Conservation (phyloP, 2,329 filamentous ascomycete species). For the Alternaria hordeiaustralica region DNA sequence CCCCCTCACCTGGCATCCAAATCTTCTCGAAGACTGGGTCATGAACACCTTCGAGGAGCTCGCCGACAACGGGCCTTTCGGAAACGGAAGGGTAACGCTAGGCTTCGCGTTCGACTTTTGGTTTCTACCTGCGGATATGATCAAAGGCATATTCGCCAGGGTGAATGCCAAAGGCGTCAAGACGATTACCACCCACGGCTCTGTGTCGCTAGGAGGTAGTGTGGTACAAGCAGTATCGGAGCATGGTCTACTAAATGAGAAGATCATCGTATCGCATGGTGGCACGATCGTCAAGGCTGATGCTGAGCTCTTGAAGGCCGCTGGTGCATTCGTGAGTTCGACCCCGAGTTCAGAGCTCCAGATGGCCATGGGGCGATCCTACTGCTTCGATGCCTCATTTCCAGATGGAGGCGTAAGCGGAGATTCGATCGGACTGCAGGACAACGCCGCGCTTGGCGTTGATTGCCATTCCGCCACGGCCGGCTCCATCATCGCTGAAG, state of each 20-base stretch:
- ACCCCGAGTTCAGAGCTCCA: constrained; percentile 61
- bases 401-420: constrained; percentile 13
- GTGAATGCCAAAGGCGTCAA: constrained; percentile 48
- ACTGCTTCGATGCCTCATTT: constrained; percentile 45
- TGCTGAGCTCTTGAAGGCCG: constrained; percentile 42
- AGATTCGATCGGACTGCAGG: constrained; percentile 29
- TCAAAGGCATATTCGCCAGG: constrained; percentile 48
- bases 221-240: constrained; percentile 33
- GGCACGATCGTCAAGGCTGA: constrained; percentile 44
- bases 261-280: constrained; percentile 54
- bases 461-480: constrained; percentile 63
- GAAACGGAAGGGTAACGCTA: constrained; percentile 46
- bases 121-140: constrained; percentile 47
- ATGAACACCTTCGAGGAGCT: constrained; percentile 48
- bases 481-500: constrained; percentile 54
- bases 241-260: constrained; percentile 52
- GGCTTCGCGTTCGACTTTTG: constrained; percentile 55
- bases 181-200: constrained; percentile 53
- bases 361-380: constrained; percentile 52
- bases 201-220: constrained; percentile 9
- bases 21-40: constrained; percentile 55
- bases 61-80: constrained; percentile 32
- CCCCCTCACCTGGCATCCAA: constrained; percentile 54
- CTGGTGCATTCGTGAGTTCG: constrained; percentile 49
- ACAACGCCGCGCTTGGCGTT: constrained; percentile 59